Evolutionary conservation across 257 asterid species (phyloP).

Genomic region (Ehretia macrophylla): DNA sequence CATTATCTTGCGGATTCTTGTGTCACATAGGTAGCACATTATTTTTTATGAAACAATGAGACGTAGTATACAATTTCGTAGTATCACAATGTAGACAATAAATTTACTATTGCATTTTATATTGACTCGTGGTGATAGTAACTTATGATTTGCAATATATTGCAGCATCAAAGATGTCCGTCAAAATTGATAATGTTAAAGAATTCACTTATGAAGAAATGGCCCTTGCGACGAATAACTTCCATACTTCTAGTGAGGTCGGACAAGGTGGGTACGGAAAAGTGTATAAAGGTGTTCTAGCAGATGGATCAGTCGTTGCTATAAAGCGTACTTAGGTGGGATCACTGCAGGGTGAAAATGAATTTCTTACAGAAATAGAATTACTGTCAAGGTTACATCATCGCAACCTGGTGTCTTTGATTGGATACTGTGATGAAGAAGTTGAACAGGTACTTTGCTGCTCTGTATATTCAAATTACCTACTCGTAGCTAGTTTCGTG

Average conservation of each 20-base stretch:
- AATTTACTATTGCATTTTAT: too few species aligned
- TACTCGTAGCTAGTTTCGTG: background rate
- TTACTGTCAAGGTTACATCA: constrained; percentile 89
- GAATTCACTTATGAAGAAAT: constrained; percentile 63
- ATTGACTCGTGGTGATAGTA: background rate
- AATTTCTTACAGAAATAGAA: constrained; percentile 92
- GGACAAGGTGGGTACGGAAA: constrained; percentile 98
- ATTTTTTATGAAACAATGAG: too few species aligned
- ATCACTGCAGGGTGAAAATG: constrained; percentile 90
- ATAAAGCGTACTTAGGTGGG: constrained; percentile 93
- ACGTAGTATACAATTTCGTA: too few species aligned
- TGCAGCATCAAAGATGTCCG: constrained; percentile 74
- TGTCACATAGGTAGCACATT: too few species aligned
- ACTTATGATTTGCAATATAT: constrained; percentile 11
- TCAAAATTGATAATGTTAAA: constrained; percentile 81
- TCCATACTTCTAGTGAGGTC: constrained; percentile 50
- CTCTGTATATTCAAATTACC: constrained; percentile 1
- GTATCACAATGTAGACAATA: too few species aligned
- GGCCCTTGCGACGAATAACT: constrained; percentile 62
- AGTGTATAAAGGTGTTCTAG: constrained; percentile 80
- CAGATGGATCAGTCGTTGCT: constrained; percentile 79
- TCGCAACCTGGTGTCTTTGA: constrained; percentile 75
- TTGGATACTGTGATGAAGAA: constrained; percentile 91
- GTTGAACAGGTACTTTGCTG: constrained; percentile 77
- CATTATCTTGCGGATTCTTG: too few species aligned